phyloP scores from a whole-genome alignment of 257 asterid species.

The Avicennia marina region DNA sequence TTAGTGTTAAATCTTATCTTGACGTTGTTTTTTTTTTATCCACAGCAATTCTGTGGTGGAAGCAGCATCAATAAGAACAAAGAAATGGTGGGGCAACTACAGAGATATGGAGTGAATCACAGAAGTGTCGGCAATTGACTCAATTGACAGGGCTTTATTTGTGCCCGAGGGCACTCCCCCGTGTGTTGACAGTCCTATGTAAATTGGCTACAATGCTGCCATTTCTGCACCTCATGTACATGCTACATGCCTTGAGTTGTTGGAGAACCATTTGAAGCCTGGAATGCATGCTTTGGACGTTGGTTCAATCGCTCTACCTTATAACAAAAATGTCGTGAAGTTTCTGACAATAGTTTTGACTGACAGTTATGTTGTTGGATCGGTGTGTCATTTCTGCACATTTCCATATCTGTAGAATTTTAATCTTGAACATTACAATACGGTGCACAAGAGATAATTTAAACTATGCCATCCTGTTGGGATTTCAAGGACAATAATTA shows the following conservation, averaged over 20 bases:
- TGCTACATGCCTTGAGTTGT: conserved; percentile 78
- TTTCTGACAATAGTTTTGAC: neutral
- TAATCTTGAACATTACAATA: neutral
- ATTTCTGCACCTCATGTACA: conserved; percentile 99
- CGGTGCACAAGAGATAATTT: conserved; percentile 5
- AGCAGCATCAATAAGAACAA: conserved; percentile 37
- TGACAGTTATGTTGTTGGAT: neutral
- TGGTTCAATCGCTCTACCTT: conserved; percentile 44
- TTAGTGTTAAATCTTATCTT: conserved; percentile 31
- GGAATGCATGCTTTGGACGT: conserved; percentile 92
- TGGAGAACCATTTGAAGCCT: conserved; percentile 74
- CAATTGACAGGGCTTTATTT: conserved; percentile 75
- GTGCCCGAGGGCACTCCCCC: conserved; percentile 80
- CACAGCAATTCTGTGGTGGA: conserved; percentile 54
- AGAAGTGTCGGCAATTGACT: conserved; percentile 66
- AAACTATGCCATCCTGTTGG: too few relatives aligned
- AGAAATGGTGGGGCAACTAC: conserved; percentile 62
- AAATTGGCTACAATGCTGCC: conserved; percentile 86
- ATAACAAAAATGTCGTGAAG: neutral
- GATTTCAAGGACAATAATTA: too few relatives aligned
- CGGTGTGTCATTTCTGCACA: neutral
- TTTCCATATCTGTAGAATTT: neutral
- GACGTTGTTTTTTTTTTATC: conserved; percentile 24
- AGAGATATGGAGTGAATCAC: conserved; percentile 52
- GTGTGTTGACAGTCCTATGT: conserved; percentile 73